Evolutionary conservation across 2,329 filamentous ascomycete species (phyloP).

Genomic region (Aspergillus novofumigatus): DNA sequence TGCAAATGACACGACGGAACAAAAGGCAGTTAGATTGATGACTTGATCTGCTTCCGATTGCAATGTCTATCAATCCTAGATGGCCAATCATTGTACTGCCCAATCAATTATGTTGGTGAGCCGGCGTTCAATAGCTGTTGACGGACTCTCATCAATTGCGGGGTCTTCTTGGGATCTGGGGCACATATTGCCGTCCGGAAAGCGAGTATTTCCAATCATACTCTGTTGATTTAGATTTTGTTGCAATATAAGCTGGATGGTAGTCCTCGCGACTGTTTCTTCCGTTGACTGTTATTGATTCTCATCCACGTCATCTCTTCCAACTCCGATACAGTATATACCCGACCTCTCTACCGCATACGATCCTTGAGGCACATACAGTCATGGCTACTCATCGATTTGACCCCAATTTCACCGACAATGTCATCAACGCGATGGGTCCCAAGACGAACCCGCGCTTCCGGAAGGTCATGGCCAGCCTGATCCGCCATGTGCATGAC

Average conservation of each 20-base stretch:
- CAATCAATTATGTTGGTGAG: background rate
- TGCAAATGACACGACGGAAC: slow-evolving; percentile 7
- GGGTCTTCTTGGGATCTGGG: background rate
- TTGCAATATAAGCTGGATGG: background rate
- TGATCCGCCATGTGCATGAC: slow-evolving; percentile 56
- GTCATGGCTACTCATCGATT: slow-evolving; percentile 32
- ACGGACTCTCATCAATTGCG: background rate
- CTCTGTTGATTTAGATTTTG: background rate
- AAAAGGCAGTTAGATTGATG: background rate
- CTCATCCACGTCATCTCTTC: slow-evolving; percentile 4
- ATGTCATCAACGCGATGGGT: slow-evolving; percentile 70
- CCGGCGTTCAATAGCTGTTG: background rate
- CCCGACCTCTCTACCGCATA: background rate
- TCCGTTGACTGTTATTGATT: background rate
- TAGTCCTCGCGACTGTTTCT: background rate
- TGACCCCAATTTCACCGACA: slow-evolving; percentile 56
- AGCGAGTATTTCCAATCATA: slow-evolving; percentile 6
- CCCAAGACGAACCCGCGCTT: slow-evolving; percentile 65
- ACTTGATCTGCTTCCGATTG: background rate
- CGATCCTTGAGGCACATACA: background rate
- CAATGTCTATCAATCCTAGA: background rate
- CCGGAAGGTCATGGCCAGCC: slow-evolving; percentile 54
- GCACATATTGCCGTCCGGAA: slow-evolving; percentile 1
- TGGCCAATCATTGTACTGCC: background rate
- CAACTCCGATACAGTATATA: background rate